phyloP scores from a whole-genome alignment of 805 yeast genomes.

The Saturnispora kantuleensis region DNA sequence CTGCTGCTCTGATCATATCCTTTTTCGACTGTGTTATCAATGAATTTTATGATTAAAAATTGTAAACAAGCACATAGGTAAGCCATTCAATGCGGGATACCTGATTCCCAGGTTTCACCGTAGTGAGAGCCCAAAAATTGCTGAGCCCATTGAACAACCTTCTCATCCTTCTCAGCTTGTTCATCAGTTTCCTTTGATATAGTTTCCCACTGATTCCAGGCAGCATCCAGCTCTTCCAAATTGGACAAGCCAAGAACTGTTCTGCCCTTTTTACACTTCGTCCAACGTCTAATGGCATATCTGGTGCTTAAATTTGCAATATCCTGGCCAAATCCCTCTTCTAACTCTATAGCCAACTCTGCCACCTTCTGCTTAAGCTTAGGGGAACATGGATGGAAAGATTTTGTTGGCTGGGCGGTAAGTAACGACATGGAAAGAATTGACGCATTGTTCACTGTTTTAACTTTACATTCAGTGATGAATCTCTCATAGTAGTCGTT shows the following conservation, averaged over 20 bases:
- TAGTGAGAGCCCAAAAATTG: constrained; percentile 40
- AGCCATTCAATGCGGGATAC: constrained; percentile 17
- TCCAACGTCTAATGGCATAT: constrained; percentile 60
- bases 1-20: constrained; percentile 2
- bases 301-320: constrained; percentile 76
- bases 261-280: constrained; percentile 33
- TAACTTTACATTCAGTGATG: constrained; percentile 42
- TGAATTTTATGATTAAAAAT: not conserved
- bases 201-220: constrained; percentile 46
- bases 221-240: constrained; percentile 51
- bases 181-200: constrained; percentile 31
- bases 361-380: constrained; percentile 46
- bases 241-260: constrained; percentile 74
- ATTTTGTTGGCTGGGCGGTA: constrained; percentile 53
- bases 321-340: constrained; percentile 38
- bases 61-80: not conserved
- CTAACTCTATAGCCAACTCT: constrained; percentile 32
- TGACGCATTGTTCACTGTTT: constrained; percentile 65
- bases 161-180: constrained; percentile 29
- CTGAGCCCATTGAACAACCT: constrained; percentile 34
- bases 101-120: constrained; percentile 56
- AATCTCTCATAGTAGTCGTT: constrained; percentile 40
- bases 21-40: constrained; percentile 1
- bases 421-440: constrained; percentile 83
- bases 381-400: constrained; percentile 72